Evolutionary conservation across 2,329 filamentous ascomycete genomes (phyloP).

Genomic region (Hymenoscyphus albidus): DNA sequence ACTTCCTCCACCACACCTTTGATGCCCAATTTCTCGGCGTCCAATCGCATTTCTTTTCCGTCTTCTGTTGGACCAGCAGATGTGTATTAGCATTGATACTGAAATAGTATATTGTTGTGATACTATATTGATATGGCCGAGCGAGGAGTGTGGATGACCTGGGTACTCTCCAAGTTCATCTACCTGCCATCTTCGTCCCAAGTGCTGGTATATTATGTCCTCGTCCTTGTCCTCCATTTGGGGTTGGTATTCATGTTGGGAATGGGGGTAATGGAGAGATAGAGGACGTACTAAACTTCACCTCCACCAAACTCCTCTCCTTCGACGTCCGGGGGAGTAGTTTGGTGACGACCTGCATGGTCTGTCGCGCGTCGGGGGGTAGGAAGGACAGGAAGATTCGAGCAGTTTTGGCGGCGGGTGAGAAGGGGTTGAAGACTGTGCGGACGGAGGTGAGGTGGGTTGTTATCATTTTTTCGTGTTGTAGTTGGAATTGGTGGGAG

Average conservation of each 20-base stretch:
- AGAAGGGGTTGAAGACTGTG: slow-evolving; percentile 92
- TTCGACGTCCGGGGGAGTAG: slow-evolving; percentile 68
- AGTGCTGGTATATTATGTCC: no score
- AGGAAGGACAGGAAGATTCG: slow-evolving; percentile 84
- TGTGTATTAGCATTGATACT: background rate
- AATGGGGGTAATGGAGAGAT: background rate
- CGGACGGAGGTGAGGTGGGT: slow-evolving; percentile 81
- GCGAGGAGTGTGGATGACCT: background rate
- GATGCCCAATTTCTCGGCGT: slow-evolving; percentile 77
- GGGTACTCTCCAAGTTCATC: no score
- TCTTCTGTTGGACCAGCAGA: slow-evolving; percentile 61
- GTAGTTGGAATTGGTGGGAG: background rate
- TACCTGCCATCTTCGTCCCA: no score
- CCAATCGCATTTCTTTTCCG: slow-evolving; percentile 82
- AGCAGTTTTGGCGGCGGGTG: slow-evolving; percentile 70
- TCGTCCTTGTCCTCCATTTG: no score
- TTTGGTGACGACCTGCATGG: slow-evolving; percentile 74
- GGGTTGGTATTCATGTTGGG: background rate
- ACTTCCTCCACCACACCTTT: slow-evolving; percentile 85
- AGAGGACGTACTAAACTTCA: slow-evolving; percentile 75
- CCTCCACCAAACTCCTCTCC: slow-evolving; percentile 62
- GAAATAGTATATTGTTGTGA: background rate
- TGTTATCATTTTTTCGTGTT: slow-evolving; percentile 65
- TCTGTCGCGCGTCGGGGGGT: slow-evolving; percentile 71
- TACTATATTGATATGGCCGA: no score